Evolutionary conservation across 441 rosid genomes (phyloP).

Genomic region (Bocquillonia castaneifolia): DNA sequence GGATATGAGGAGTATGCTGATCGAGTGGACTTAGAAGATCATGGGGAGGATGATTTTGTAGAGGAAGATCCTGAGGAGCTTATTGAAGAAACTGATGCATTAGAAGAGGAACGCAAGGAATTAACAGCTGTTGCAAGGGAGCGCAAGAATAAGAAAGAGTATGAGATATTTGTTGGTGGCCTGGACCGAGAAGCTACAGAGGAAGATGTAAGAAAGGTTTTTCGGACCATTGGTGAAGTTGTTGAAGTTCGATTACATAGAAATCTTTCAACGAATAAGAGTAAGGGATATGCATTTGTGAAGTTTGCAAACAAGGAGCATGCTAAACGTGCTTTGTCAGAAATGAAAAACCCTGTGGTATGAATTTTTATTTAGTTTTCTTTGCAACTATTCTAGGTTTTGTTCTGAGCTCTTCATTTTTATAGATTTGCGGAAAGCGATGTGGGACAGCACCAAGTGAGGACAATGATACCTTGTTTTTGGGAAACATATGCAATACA

Average conservation of each 20-base stretch:
- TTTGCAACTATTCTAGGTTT: slow-evolving; percentile 2
- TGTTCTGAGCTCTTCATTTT: slow-evolving; percentile 11
- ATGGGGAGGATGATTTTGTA: slow-evolving; percentile 44
- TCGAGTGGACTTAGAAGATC: slow-evolving; percentile 52
- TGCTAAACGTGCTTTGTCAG: slow-evolving; percentile 47
- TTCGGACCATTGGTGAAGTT: slow-evolving; percentile 55
- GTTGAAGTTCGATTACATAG: slow-evolving; percentile 51
- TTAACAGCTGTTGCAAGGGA: slow-evolving; percentile 45
- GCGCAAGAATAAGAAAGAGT: slow-evolving; percentile 52
- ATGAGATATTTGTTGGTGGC: slow-evolving; percentile 65
- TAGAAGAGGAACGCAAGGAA: slow-evolving; percentile 52
- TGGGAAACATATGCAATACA: slow-evolving; percentile 67
- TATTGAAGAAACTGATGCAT: slow-evolving; percentile 36
- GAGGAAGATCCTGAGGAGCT: slow-evolving; percentile 55
- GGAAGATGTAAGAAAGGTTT: slow-evolving; percentile 52
- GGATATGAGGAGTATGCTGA: slow-evolving; percentile 55
- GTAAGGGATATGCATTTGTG: slow-evolving; percentile 61
- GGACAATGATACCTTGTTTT: slow-evolving; percentile 59
- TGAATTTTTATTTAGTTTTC: slow-evolving; percentile 17
- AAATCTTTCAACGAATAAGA: slow-evolving; percentile 40
- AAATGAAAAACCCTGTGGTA: slow-evolving; percentile 70
- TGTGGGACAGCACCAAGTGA: slow-evolving; percentile 66
- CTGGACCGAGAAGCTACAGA: slow-evolving; percentile 53
- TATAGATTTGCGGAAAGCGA: slow-evolving; percentile 59
- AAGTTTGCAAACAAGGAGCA: slow-evolving; percentile 55